A percentile compares a stretch with the other conserved stretches of the same genome.
Conservation (phyloP, 495 filamentous ascomycete genomes). For the Chlorociboria aeruginascens region DNA sequence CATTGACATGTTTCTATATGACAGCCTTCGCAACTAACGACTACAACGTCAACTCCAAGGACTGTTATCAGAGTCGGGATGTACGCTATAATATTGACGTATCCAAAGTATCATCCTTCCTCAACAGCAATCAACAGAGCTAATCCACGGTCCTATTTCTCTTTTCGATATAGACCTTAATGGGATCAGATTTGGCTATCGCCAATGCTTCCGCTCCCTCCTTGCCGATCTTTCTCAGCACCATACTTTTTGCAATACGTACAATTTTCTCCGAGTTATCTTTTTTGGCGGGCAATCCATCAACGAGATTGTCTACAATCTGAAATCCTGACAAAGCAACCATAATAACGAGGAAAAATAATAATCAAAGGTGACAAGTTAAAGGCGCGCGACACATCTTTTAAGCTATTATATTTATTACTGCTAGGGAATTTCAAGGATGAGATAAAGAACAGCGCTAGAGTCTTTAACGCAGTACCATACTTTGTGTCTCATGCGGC, state of each 20-base stretch:
- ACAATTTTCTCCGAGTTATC: constrained; percentile 19
- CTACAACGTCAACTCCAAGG: too few species aligned
- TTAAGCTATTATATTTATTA: constrained; percentile 20
- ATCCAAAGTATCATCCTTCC: constrained; percentile 12
- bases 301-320: constrained; percentile 17
- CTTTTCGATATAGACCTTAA: constrained; percentile 19
- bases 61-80: constrained; percentile 6
- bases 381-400: constrained; percentile 19
- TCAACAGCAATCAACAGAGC: constrained; percentile 18
- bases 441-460: constrained; percentile 16
- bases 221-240: constrained; percentile 19
- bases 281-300: constrained; percentile 19
- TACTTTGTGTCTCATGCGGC: constrained; percentile 18
- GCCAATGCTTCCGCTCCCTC: constrained; percentile 20
- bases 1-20: too few species aligned
- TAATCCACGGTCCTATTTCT: constrained; percentile 18
- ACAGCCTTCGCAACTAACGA: too few species aligned
- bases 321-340: constrained; percentile 19
- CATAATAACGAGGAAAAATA: constrained; percentile 17
- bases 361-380: constrained; percentile 13
- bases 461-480: constrained; percentile 18
- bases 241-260: constrained; percentile 19
- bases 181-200: constrained; percentile 21
- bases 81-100: constrained; percentile 5
- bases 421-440: constrained; percentile 14